Percentiles rank a stretch among this genome's conserved stretches.
Evolutionary conservation across 108 stramenopile species (phyloP).

Genomic region (Nitzschia palea): DNA sequence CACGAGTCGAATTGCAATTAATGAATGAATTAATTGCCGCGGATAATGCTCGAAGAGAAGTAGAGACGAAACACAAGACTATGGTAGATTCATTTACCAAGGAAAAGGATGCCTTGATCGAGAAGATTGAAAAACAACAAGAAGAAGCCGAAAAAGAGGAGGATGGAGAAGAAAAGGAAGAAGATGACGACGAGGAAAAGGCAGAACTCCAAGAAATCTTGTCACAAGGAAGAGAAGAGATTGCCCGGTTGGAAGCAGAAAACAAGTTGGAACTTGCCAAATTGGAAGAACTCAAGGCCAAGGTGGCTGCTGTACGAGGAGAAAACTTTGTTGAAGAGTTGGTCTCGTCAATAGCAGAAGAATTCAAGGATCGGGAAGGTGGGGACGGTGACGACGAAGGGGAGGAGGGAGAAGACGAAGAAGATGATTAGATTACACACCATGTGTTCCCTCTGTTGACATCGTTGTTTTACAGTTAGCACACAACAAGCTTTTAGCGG

Average conservation of each 20-base stretch:
- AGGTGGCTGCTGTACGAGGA: conserved; percentile 27
- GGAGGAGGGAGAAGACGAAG: conserved; percentile 12
- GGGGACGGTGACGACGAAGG: conserved; percentile 12
- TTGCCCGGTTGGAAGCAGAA: conserved; percentile 24
- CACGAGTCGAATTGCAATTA: conserved; percentile 64
- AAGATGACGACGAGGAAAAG: conserved; percentile 37
- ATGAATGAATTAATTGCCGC: conserved; percentile 70
- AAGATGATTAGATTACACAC: conserved; percentile 1
- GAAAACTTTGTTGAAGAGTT: conserved; percentile 32
- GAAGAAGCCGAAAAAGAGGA: conserved; percentile 34
- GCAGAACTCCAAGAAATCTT: conserved; percentile 33
- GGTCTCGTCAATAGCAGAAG: conserved; percentile 27
- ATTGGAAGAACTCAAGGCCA: conserved; percentile 31
- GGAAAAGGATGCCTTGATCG: conserved; percentile 48
- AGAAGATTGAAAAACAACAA: conserved; percentile 36
- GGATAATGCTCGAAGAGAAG: conserved; percentile 56
- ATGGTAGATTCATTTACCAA: conserved; percentile 37
- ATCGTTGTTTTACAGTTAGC: too few species aligned
- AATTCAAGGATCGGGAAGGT: conserved; percentile 19
- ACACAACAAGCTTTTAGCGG: too few species aligned
- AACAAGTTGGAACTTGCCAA: conserved; percentile 18
- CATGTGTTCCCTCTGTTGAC: too few species aligned
- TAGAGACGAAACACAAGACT: conserved; percentile 49
- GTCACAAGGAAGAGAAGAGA: conserved; percentile 32
- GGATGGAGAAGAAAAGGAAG: conserved; percentile 35